phyloP scores from a whole-genome alignment of 2,329 filamentous ascomycete genomes.

The Sporothrix sp. region DNA sequence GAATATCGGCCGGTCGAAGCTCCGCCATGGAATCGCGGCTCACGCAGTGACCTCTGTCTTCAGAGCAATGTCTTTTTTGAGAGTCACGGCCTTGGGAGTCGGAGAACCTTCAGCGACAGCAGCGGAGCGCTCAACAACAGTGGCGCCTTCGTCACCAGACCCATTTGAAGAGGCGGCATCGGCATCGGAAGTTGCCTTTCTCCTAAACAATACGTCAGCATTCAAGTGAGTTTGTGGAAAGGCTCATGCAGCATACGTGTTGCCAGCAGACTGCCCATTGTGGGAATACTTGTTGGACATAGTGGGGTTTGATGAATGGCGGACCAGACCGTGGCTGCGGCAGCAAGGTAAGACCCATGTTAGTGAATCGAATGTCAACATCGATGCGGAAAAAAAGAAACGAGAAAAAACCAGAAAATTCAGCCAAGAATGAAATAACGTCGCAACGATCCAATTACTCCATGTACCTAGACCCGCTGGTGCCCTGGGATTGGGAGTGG shows the following conservation, averaged over 20 bases:
- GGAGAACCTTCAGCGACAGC: slow-evolving; percentile 23
- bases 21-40: no score
- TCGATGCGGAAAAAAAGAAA: no score
- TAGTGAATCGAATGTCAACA: background rate
- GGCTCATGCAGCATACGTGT: background rate
- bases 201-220: slow-evolving; percentile 19
- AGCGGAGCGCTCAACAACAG: slow-evolving; percentile 40
- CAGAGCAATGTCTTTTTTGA: background rate
- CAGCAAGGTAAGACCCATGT: background rate
- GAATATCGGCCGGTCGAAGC: no score
- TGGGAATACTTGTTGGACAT: background rate
- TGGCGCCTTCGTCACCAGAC: slow-evolving; percentile 42
- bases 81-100: slow-evolving; percentile 6
- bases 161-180: slow-evolving; percentile 35
- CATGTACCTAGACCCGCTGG: slow-evolving; percentile 19
- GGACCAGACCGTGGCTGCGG: background rate
- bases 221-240: background rate
- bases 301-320: slow-evolving; percentile 2
- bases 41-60: background rate
- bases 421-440: background rate
- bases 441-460: background rate
- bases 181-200: slow-evolving; percentile 32
- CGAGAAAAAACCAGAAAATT: background rate
- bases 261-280: background rate
- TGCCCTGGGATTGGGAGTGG: slow-evolving; percentile 19